These are phyloP conservation scores for Pelargonium hybrid DNA, from an alignment of 441 rosid genomes.

Conservation along the genomic window DNA sequence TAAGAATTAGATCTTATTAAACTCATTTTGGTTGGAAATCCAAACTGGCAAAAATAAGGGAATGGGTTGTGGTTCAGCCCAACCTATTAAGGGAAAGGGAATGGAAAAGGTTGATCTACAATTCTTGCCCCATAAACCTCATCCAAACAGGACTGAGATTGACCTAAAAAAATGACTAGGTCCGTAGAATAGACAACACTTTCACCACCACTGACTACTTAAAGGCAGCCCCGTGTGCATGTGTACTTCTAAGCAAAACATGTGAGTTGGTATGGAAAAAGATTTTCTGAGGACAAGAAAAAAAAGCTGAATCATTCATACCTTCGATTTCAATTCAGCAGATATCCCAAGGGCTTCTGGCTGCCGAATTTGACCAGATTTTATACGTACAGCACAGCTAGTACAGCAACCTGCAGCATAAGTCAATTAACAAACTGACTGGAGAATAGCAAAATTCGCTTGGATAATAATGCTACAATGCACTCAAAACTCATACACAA, in stretches of 20 bases:
- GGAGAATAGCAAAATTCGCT: neutral
- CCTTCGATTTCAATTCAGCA: slow-evolving; percentile 78
- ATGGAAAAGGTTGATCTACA: too few species aligned
- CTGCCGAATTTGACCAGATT: slow-evolving; percentile 76
- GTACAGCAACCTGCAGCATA: slow-evolving; percentile 71
- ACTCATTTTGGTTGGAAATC: neutral
- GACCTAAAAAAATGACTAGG: neutral
- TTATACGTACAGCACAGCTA: slow-evolving; percentile 84
- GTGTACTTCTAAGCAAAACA: neutral
- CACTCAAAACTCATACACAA: neutral
- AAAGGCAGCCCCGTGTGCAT: neutral
- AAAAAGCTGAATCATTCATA: slow-evolving; percentile 17
- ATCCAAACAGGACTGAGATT: neutral
- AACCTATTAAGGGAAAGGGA: neutral
- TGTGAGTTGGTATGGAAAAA: neutral
- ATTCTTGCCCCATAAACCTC: neutral
- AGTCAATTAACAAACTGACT: neutral
- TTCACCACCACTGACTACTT: neutral
- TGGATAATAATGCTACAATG: neutral
- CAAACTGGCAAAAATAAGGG: neutral
- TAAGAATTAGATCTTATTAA: neutral
- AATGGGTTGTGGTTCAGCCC: neutral
- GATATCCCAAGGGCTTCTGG: slow-evolving; percentile 97
- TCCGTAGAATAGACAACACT: neutral
- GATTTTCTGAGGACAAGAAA: neutral